Conservation (phyloP, 768 basidiomycete genomes). For the Pleurotus eryngii region DNA sequence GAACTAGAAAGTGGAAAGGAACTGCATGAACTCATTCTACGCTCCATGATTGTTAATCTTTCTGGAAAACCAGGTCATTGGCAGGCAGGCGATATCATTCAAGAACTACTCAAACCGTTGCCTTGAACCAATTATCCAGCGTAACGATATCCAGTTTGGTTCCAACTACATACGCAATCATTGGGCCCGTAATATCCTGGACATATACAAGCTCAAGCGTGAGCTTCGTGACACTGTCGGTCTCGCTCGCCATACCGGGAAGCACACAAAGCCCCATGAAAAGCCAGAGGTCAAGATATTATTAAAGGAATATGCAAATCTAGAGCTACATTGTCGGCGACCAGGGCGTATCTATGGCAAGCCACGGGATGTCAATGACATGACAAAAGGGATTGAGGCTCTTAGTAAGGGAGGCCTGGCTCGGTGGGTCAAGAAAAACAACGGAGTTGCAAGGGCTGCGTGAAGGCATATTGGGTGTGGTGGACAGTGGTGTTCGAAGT, state of each 20-base stretch:
- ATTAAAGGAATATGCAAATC: slow-evolving; percentile 12
- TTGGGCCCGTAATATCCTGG: slow-evolving; percentile 26
- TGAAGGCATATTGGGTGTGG: no score
- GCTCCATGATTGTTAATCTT: slow-evolving; percentile 25
- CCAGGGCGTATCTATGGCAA: slow-evolving; percentile 16
- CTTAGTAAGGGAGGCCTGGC: no score
- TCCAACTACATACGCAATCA: slow-evolving; percentile 22
- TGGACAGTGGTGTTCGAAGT: no score
- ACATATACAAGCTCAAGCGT: slow-evolving; percentile 25
- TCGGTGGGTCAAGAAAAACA: no score
- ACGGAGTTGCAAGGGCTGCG: no score
- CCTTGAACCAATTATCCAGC: slow-evolving; percentile 25
- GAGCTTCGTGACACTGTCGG: slow-evolving; percentile 21
- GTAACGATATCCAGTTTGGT: slow-evolving; percentile 26
- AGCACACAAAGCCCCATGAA: slow-evolving; percentile 19
- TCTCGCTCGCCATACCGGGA: slow-evolving; percentile 13
- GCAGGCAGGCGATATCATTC: slow-evolving; percentile 25
- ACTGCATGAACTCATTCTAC: slow-evolving; percentile 19
- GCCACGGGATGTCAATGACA: slow-evolving; percentile 8
- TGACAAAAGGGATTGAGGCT: slow-evolving; percentile 4
- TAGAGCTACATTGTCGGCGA: slow-evolving; percentile 18
- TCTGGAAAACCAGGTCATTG: slow-evolving; percentile 19
- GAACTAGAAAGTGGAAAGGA: slow-evolving; percentile 23
- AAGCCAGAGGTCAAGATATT: slow-evolving; percentile 16
- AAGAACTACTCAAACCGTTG: slow-evolving; percentile 30